phyloP scores from a whole-genome alignment of 2,329 filamentous ascomycete species.

The Phialocephala sp. region DNA sequence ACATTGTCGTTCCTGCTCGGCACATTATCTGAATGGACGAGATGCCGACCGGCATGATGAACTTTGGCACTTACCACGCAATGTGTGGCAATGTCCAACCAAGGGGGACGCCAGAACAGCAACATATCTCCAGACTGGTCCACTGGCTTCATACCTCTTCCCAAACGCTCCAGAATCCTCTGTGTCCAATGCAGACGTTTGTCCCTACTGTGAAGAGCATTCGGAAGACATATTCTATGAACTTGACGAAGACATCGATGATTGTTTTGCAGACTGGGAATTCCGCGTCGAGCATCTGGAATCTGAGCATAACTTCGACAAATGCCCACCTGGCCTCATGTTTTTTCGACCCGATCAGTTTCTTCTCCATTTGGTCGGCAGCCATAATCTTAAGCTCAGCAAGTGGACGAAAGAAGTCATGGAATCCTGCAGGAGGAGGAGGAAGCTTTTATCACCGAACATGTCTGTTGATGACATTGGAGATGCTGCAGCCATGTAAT shows the following conservation, averaged over 20 bases:
- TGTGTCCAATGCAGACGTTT: not conserved
- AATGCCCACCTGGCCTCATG: not conserved
- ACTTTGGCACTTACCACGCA: constrained; percentile 10
- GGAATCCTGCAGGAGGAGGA: constrained; percentile 2
- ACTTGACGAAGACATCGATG: not conserved
- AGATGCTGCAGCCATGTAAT: not conserved
- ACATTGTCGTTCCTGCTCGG: not conserved
- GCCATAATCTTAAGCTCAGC: constrained; percentile 4
- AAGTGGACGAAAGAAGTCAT: constrained; percentile 12
- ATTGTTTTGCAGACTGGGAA: constrained; percentile 6
- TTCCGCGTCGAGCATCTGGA: constrained; percentile 8
- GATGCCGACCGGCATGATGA: not conserved
- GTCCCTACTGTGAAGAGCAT: constrained; percentile 6
- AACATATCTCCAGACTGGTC: constrained; percentile 8
- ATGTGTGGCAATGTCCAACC: constrained; percentile 11
- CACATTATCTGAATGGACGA: not conserved
- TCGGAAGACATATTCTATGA: constrained; percentile 11
- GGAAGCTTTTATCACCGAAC: not conserved
- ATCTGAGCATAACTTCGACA: not conserved
- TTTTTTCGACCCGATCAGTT: constrained; percentile 8
- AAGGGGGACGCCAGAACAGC: constrained; percentile 3
- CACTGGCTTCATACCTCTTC: constrained; percentile 1
- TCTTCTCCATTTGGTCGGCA: constrained; percentile 1
- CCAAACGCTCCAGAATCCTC: not conserved
- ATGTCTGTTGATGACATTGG: not conserved